Evolutionary conservation across 225 moss, liverwort and hornwort genomes (phyloP).

Genomic region (Antitrichia curtipendula): DNA sequence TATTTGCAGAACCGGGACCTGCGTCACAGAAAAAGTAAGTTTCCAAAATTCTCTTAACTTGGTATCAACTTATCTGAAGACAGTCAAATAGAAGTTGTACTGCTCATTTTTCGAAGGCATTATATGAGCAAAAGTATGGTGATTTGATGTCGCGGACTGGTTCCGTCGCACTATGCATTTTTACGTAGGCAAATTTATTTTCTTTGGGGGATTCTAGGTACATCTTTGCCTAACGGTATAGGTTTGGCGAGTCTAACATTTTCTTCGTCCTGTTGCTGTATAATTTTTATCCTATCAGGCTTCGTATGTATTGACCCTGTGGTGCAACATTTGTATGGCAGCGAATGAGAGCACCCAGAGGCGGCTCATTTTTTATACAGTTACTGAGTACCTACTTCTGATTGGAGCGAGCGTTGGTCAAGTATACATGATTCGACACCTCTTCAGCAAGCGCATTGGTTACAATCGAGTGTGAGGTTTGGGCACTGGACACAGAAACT

Average conservation of each 20-base stretch:
- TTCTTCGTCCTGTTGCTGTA: background rate
- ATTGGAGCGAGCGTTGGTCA: slow-evolving; percentile 48
- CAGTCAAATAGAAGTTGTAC: background rate
- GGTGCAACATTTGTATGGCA: slow-evolving; percentile 14
- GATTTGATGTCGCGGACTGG: background rate
- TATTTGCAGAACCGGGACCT: slow-evolving; percentile 42
- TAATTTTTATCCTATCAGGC: background rate
- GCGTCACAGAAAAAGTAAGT: slow-evolving; percentile 52
- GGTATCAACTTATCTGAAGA: background rate
- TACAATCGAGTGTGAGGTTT: slow-evolving; percentile 38
- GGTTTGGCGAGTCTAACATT: background rate
- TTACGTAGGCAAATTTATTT: background rate
- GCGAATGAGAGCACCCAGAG: slow-evolving; percentile 60
- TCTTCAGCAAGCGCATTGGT: slow-evolving; percentile 55
- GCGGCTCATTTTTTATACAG: slow-evolving; percentile 35
- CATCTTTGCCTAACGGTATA: background rate
- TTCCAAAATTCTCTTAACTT: background rate
- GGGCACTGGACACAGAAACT: background rate
- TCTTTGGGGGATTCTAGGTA: background rate
- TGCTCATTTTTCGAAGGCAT: background rate
- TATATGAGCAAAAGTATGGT: background rate
- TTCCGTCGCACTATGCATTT: background rate
- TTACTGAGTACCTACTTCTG: slow-evolving; percentile 40
- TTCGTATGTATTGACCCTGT: background rate
- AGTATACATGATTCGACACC: slow-evolving; percentile 49